Evolutionary conservation across 768 basidiomycete genomes (phyloP).

Genomic region (Mycena chlorophos): DNA sequence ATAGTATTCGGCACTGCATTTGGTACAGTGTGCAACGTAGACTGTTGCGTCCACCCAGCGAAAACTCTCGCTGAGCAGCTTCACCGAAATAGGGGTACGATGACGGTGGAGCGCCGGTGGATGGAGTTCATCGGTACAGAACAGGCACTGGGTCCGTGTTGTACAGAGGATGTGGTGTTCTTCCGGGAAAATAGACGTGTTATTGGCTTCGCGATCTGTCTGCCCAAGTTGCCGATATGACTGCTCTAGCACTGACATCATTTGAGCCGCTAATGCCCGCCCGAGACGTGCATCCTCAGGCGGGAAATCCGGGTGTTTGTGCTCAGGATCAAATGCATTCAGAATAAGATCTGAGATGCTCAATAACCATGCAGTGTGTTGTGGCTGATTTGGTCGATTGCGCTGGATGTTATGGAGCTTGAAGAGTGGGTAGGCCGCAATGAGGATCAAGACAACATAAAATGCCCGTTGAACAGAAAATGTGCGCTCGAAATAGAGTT

Average conservation of each 20-base stretch:
- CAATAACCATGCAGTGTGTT: conserved; percentile 16
- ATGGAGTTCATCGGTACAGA: neutral
- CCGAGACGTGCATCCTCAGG: neutral
- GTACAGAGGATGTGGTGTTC: neutral
- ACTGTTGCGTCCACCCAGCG: neutral
- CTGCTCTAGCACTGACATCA: neutral
- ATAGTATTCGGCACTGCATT: conserved; percentile 22
- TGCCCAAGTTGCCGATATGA: neutral
- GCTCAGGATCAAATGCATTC: neutral
- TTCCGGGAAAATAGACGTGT: neutral
- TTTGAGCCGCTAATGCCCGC: neutral
- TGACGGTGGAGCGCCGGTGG: neutral
- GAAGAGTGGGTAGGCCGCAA: conserved; percentile 13
- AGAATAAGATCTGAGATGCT: conserved; percentile 1
- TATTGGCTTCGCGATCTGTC: neutral
- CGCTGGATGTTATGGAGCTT: conserved; percentile 14
- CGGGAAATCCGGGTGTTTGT: conserved; percentile 8
- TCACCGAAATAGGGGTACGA: neutral
- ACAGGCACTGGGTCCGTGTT: neutral
- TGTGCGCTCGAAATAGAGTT: conserved; percentile 2
- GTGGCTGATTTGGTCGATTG: conserved; percentile 3
- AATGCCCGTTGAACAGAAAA: conserved; percentile 12
- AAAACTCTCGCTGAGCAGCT: neutral
- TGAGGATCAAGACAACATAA: conserved; percentile 11
- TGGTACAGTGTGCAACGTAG: conserved; percentile 13